phyloP scores from a whole-genome alignment of 257 asterid genomes.

The Nemophila menziesii region DNA sequence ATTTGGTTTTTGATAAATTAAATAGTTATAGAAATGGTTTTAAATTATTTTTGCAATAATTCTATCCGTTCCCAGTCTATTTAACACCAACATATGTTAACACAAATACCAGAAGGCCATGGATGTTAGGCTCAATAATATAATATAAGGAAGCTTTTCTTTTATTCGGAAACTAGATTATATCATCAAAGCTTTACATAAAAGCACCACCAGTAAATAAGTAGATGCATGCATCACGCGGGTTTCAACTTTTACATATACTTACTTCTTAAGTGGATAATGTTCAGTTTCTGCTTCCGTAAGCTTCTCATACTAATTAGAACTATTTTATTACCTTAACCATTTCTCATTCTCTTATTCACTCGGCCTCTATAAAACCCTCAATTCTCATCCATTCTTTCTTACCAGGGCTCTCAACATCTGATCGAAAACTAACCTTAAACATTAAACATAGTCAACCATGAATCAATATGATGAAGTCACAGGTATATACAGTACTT shows the following conservation, averaged over 20 bases:
- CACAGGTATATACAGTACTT: slow-evolving; percentile 40
- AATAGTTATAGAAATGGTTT: too few relatives aligned
- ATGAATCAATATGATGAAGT: slow-evolving; percentile 41
- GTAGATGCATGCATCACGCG: slow-evolving; percentile 29
- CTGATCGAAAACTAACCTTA: slow-evolving; percentile 11
- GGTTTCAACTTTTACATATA: slow-evolving; percentile 5
- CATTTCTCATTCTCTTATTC: too few relatives aligned
- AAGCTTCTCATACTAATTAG: slow-evolving; percentile 29
- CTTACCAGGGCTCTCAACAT: slow-evolving; percentile 17
- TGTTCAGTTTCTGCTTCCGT: slow-evolving; percentile 25
- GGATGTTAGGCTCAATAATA: slow-evolving; percentile 2
- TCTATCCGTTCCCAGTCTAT: too few relatives aligned
- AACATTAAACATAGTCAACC: slow-evolving; percentile 15
- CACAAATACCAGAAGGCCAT: too few relatives aligned
- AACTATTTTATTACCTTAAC: slow-evolving; percentile 13
- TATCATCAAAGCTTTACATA: too few relatives aligned
- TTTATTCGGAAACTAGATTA: too few relatives aligned
- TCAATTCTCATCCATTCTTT: slow-evolving; percentile 28
- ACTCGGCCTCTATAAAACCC: slow-evolving; percentile 57
- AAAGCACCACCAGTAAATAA: slow-evolving; percentile 8
- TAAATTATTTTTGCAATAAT: too few relatives aligned
- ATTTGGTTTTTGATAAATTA: too few relatives aligned
- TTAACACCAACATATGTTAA: too few relatives aligned
- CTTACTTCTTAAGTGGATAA: slow-evolving; percentile 16
- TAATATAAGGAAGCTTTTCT: slow-evolving; percentile 5